Evolutionary conservation across 176 grass and related monocot genomes (phyloP).

Genomic region (Paspalum notatum): DNA sequence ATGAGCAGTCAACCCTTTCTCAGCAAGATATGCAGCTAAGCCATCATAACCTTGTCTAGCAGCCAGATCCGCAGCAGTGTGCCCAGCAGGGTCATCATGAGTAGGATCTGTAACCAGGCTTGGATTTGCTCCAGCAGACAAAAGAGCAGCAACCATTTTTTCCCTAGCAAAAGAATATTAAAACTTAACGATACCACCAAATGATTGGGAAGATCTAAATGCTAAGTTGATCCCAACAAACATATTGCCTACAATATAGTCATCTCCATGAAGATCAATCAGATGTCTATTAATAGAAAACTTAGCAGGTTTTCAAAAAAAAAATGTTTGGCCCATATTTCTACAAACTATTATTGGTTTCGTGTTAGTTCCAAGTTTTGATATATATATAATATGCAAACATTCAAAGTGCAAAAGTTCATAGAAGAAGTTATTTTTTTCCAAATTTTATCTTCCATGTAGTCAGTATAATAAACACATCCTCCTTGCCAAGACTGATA

Average conservation of each 20-base stretch:
- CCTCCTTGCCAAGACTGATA: constrained; percentile 7
- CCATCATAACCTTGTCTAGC: constrained; percentile 80
- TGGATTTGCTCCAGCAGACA: constrained; percentile 96
- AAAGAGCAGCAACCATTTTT: constrained; percentile 92
- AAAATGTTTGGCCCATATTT: constrained; percentile 7
- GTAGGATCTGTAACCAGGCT: constrained; percentile 95
- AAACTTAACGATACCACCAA: constrained; percentile 32
- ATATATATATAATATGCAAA: constrained; percentile 22
- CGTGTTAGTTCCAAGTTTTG: constrained; percentile 10
- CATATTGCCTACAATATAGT: constrained; percentile 20
- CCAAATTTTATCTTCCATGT: constrained; percentile 1
- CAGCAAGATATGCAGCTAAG: constrained; percentile 91
- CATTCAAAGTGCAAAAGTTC: constrained; percentile 1
- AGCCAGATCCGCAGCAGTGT: constrained; percentile 85
- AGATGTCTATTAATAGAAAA: constrained; percentile 16
- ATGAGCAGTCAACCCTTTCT: constrained; percentile 85
- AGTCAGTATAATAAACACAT: not conserved
- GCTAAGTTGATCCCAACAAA: constrained; percentile 9
- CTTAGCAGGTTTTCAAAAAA: constrained; percentile 38
- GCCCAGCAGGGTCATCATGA: constrained; percentile 58
- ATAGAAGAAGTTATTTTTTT: constrained; percentile 18
- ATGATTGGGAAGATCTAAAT: constrained; percentile 6
- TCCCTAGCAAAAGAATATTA: constrained; percentile 59
- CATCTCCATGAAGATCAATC: constrained; percentile 4
- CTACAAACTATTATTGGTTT: constrained; percentile 16